Percentiles rank a stretch among this genome's conserved stretches.
Conservation (phyloP, 2,329 filamentous ascomycete species). For the Erysiphe neolycopersici region DNA sequence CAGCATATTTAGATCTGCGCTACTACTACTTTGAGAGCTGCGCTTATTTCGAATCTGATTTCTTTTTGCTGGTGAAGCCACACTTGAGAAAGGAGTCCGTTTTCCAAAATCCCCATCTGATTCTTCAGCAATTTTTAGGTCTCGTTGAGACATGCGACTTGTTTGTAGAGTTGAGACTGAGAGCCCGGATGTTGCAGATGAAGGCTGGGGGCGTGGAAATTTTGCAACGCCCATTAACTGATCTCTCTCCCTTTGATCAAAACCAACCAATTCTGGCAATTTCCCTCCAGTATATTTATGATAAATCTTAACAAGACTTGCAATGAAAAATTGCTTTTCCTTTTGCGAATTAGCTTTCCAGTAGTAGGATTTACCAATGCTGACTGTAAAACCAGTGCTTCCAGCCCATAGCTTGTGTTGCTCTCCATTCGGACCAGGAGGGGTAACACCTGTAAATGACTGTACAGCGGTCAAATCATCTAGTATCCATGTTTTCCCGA, state of each 20-base stretch:
- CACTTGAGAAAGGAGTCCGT: constrained; percentile 4
- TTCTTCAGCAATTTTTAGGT: constrained; percentile 8
- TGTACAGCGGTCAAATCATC: constrained; percentile 70
- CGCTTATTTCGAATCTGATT: constrained; percentile 8
- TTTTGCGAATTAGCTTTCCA: constrained; percentile 86
- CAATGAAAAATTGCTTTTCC: constrained; percentile 97
- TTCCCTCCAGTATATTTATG: constrained; percentile 84
- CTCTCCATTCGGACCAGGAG: constrained; percentile 29
- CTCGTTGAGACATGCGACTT: constrained; percentile 6
- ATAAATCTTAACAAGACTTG: constrained; percentile 85
- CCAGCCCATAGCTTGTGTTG: constrained; percentile 50
- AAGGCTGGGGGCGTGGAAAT: constrained; percentile 4
- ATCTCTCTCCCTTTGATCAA: constrained; percentile 55
- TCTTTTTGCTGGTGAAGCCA: constrained; percentile 7
- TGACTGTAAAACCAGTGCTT: constrained; percentile 63
- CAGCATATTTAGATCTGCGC: constrained; percentile 6
- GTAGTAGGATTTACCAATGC: constrained; percentile 81
- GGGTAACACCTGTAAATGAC: constrained; percentile 42
- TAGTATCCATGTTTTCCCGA: constrained; percentile 94
- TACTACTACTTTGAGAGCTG: constrained; percentile 9
- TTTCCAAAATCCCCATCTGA: constrained; percentile 11
- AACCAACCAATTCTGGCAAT: constrained; percentile 52
- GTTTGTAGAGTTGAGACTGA: constrained; percentile 5
- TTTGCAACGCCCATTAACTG: constrained; percentile 33
- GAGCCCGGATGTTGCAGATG: constrained; percentile 3